Evolutionary conservation across 176 grass and related monocot genomes (phyloP).

Genomic region (Thalia dealbata): DNA sequence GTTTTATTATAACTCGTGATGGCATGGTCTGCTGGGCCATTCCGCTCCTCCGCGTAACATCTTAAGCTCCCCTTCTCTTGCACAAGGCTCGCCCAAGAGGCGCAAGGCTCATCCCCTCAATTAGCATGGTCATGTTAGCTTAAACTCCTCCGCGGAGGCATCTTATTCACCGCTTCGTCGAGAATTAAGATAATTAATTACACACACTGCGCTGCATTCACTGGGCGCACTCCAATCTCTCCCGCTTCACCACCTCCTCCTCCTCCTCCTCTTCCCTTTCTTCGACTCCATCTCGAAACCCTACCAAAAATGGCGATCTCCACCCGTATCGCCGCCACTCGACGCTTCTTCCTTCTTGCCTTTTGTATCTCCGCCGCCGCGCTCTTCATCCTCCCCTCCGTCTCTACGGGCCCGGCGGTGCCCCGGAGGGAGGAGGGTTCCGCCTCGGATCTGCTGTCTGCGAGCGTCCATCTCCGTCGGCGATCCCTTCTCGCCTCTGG

Average conservation of each 20-base stretch:
- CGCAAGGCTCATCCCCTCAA: neutral
- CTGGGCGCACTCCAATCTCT: neutral
- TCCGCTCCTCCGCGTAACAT: neutral
- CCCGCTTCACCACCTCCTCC: neutral
- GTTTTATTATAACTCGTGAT: neutral
- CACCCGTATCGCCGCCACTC: neutral
- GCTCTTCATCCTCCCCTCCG: neutral
- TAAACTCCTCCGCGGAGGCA: neutral
- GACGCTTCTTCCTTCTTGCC: neutral
- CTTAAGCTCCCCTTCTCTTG: neutral
- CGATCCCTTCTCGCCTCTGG: slow-evolving; percentile 19
- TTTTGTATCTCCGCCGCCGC: neutral
- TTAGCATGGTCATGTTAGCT: neutral
- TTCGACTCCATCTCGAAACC: neutral
- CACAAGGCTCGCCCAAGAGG: too few relatives aligned
- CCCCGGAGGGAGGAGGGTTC: neutral
- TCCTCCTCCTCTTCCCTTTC: neutral
- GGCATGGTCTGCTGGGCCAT: neutral
- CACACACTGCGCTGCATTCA: neutral
- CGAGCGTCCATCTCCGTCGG: slow-evolving; percentile 3
- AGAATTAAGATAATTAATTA: neutral
- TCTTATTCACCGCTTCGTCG: too few relatives aligned
- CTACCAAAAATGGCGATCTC: neutral
- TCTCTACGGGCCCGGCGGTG: neutral
- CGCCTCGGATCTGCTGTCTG: slow-evolving; percentile 26